Evolutionary conservation across 345 rosid genomes (phyloP).

Genomic region (Acer campestre): DNA sequence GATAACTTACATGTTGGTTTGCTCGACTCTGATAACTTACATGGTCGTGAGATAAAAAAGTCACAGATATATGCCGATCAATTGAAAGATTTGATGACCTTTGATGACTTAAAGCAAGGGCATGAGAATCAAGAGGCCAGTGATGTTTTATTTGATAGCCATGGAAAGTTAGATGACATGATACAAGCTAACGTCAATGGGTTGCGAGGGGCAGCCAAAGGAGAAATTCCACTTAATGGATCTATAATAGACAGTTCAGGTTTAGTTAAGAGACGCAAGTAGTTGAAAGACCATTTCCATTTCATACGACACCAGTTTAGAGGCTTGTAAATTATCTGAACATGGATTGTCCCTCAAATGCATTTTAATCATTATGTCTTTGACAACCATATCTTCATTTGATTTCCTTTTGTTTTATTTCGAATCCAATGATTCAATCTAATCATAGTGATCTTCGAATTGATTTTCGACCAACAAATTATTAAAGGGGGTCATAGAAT

Average conservation of each 20-base stretch:
- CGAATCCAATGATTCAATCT: neutral
- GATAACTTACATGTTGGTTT: conserved; percentile 23
- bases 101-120: conserved; percentile 19
- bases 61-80: conserved; percentile 25
- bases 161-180: conserved; percentile 33
- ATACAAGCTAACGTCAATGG: conserved; percentile 37
- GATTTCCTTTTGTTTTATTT: neutral
- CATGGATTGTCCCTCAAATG: neutral
- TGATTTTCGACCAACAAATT: too few relatives aligned
- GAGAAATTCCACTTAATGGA: neutral
- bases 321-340: neutral
- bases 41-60: conserved; percentile 19
- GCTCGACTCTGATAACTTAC: conserved; percentile 37
- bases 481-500: too few relatives aligned
- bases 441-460: neutral
- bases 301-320: neutral
- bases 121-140: conserved; percentile 2
- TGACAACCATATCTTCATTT: neutral
- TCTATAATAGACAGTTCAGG: conserved; percentile 13
- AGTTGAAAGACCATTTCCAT: neutral
- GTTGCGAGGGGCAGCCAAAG: conserved; percentile 25
- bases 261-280: conserved; percentile 42
- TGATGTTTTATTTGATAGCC: neutral
- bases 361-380: neutral
- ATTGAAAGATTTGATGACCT: conserved; percentile 38